phyloP scores from a whole-genome alignment of 352 stramenopile species.

The Phytopythium cucurbitacearum region DNA sequence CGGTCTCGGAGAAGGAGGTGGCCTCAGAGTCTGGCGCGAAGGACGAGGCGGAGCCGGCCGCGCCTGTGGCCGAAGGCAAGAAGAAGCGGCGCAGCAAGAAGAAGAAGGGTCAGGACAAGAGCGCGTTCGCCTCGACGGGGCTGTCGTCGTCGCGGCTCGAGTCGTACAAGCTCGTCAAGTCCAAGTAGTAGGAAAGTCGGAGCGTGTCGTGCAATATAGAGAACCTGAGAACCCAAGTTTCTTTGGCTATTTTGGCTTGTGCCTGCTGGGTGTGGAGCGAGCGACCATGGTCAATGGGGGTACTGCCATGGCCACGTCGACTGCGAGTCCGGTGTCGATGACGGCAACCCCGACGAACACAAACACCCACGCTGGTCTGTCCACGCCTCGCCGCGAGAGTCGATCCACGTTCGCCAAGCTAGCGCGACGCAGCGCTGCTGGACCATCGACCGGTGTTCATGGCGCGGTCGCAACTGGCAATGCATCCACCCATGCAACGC shows the following conservation, averaged over 20 bases:
- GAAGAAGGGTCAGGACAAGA: slow-evolving; percentile 40
- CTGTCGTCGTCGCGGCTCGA: slow-evolving; percentile 74
- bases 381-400: slow-evolving; percentile 1
- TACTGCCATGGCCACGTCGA: no score
- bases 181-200: slow-evolving; percentile 42
- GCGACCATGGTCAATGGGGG: no score
- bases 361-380: not conserved
- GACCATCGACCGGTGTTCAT: not conserved
- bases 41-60: not conserved
- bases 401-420: slow-evolving; percentile 3
- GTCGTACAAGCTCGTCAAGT: slow-evolving; percentile 80
- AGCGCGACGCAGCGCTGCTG: not conserved
- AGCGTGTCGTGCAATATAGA: not conserved
- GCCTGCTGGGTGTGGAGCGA: no score
- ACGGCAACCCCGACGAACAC: no score
- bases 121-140: slow-evolving; percentile 40
- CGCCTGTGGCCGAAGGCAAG: slow-evolving; percentile 21
- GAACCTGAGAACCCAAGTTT: no score
- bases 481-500: no score
- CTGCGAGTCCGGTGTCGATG: no score
- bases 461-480: no score
- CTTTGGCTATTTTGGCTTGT: no score
- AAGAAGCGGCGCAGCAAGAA: slow-evolving; percentile 59
- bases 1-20: slow-evolving; percentile 8
- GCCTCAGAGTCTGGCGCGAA: slow-evolving; percentile 5